phyloP scores from a whole-genome alignment of 371 early-diverging fungal genomes.

The Mucor indicus region DNA sequence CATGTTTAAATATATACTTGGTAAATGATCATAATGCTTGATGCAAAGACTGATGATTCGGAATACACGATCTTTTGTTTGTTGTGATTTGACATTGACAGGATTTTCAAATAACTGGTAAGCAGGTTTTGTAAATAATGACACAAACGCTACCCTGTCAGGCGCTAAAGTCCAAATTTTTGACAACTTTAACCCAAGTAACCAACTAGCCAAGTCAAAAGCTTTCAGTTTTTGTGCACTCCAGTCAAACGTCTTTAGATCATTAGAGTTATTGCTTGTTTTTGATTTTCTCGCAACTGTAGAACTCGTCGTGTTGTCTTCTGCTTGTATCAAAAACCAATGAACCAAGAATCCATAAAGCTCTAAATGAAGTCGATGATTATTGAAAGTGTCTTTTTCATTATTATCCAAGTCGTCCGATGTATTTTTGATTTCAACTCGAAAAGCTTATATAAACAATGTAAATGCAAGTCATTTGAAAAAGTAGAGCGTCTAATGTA shows the following conservation, averaged over 20 bases:
- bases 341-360: constrained; percentile 75
- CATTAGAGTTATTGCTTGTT: constrained; percentile 19
- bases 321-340: constrained; percentile 67
- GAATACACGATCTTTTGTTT: constrained; percentile 58
- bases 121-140: constrained; percentile 83
- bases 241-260: constrained; percentile 58
- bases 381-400: constrained; percentile 65
- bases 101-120: constrained; percentile 80
- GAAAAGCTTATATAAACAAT: constrained; percentile 47
- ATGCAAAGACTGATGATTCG: constrained; percentile 63
- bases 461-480: background rate
- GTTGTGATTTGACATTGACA: constrained; percentile 57
- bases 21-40: constrained; percentile 71
- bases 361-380: constrained; percentile 64
- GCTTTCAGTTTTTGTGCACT: constrained; percentile 46
- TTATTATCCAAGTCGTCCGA: constrained; percentile 58
- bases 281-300: constrained; percentile 23
- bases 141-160: constrained; percentile 75
- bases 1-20: too few species aligned
- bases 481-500: constrained; percentile 18
- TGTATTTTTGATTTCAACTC: constrained; percentile 57
- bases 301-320: constrained; percentile 47
- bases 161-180: constrained; percentile 78
- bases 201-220: constrained; percentile 51
- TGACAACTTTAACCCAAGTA: constrained; percentile 67